Evolutionary conservation across 192 early-diverging fungal genomes (phyloP).

Genomic region (Coemansia sp.): DNA sequence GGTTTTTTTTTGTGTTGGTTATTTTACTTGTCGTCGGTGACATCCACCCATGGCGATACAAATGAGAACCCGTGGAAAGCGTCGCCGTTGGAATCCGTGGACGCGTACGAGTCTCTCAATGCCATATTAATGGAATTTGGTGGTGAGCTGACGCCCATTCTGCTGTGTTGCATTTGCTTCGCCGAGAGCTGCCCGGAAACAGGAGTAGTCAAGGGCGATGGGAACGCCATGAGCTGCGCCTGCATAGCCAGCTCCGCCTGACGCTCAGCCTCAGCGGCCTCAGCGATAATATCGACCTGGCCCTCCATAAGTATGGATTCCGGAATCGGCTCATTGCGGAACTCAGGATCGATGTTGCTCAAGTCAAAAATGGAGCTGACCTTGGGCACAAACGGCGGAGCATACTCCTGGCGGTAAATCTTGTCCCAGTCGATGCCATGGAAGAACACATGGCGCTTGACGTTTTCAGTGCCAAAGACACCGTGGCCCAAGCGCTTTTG

Average conservation of each 20-base stretch:
- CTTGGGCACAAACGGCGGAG: conserved; percentile 63
- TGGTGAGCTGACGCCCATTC: conserved; percentile 21
- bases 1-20: not conserved
- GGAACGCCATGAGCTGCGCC: conserved; percentile 24
- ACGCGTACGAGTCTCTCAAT: conserved; percentile 12
- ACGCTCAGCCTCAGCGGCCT: conserved; percentile 22
- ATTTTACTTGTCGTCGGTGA: conserved; percentile 16
- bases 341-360: conserved; percentile 42
- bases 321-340: conserved; percentile 44
- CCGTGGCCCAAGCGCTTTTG: conserved; percentile 55
- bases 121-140: conserved; percentile 13
- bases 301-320: conserved; percentile 23
- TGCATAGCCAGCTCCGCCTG: conserved; percentile 26
- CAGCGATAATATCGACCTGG: conserved; percentile 15
- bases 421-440: conserved; percentile 60
- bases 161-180: conserved; percentile 23
- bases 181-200: not conserved
- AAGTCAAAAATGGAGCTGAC: conserved; percentile 48
- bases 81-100: conserved; percentile 23
- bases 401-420: conserved; percentile 55
- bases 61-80: conserved; percentile 52
- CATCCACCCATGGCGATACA: conserved; percentile 38
- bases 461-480: conserved; percentile 53
- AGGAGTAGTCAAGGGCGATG: conserved; percentile 11
- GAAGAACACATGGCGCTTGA: conserved; percentile 62